phyloP scores from a whole-genome alignment of 345 rosid species.

The Diplotaxis tenuifolia region DNA sequence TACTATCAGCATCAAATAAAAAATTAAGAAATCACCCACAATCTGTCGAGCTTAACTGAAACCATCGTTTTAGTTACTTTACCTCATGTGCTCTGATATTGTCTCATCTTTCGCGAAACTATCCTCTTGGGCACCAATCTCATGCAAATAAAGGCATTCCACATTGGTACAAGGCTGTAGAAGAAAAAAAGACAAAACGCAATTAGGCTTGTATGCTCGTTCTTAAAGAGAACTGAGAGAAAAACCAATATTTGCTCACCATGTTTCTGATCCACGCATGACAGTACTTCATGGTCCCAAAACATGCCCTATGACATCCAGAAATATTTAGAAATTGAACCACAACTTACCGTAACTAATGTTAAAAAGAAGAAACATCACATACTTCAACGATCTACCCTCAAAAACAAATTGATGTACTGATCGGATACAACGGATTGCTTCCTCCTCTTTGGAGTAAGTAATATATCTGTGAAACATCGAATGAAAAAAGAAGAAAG shows the following conservation, averaged over 20 bases:
- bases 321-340: constrained; percentile 12
- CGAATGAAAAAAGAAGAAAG: constrained; percentile 11
- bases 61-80: constrained; percentile 8
- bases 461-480: constrained; percentile 69
- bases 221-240: background rate
- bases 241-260: constrained; percentile 45
- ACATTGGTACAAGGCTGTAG: constrained; percentile 91
- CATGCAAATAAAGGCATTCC: constrained; percentile 96
- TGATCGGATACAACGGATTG: constrained; percentile 87
- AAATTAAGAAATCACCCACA: constrained; percentile 1
- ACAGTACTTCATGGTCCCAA: constrained; percentile 97
- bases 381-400: constrained; percentile 70
- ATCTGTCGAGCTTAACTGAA: constrained; percentile 7
- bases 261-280: constrained; percentile 98
- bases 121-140: constrained; percentile 86
- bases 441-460: constrained; percentile 87
- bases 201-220: background rate
- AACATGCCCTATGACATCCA: constrained; percentile 70
- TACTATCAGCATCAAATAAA: background rate
- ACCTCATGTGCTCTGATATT: constrained; percentile 85
- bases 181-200: constrained; percentile 18
- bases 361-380: constrained; percentile 11
- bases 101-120: constrained; percentile 95
- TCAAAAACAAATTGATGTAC: constrained; percentile 92
- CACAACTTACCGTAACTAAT: constrained; percentile 3